Base-by-base conservation (phyloP, 345 rosid genomes). In the Excoecaria cochinchinensis region DNA sequence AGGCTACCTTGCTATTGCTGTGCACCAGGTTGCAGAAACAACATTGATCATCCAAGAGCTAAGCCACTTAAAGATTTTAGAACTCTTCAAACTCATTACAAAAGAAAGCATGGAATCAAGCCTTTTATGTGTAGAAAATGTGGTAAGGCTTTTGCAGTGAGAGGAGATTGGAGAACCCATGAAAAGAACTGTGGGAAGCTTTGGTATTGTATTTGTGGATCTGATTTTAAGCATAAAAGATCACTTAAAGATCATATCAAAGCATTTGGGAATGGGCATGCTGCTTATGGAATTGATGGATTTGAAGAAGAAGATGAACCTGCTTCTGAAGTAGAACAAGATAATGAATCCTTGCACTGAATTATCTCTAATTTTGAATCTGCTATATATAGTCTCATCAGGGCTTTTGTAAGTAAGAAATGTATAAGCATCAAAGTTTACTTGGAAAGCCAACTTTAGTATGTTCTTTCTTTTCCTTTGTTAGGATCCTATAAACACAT, bases 151-250 rank as follows among this genome's bases (percentile, higher is more conserved):
- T 90, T 90, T 16, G 90, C 93, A 0, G 91, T 88, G 40, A 83
- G 89, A 55, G 93, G 93, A 14, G 93, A 88, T 75, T 90, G 93
- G 93, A 85, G 93, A 53, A 90, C 93, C 66, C 91, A 90, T 51
- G 93, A 90, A 77, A 90, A 90, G 85, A 90, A 90, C 52, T 88
- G 93, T 46, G 90, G 90, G 9, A 87, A 85, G 85, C 87, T 87
- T 46, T 87, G 90, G 90, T 87, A 85, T 65, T 87, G 90, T 77
- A 79, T 71, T 60, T 87, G 90, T 74, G 90, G 90, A 8, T 87
- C 90, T 36, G 90, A 87, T 76, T 87, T 87, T 79, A 87, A 87
- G 86, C 90, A 87, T 74, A 87, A 87, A 74, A 82, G 90, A 64
- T 87, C 90, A 38, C 90, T 87, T 52, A 87, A 87, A 77, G 90